Conservation (phyloP, 2,329 filamentous ascomycete species). For the Aspergillus sp. region DNA sequence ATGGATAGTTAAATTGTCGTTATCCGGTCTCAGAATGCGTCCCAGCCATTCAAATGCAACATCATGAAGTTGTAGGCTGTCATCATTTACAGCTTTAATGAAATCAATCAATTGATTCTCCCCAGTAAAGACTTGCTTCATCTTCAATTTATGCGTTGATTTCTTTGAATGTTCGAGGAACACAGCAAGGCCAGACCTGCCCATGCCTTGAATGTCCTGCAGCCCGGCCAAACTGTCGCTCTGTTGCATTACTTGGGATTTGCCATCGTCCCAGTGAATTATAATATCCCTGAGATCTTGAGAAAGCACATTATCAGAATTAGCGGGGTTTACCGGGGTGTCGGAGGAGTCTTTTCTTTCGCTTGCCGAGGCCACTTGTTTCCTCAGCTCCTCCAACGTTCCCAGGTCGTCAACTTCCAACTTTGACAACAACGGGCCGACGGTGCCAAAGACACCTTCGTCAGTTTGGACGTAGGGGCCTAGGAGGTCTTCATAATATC, state of each 20-base stretch:
- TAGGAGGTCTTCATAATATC: conserved; percentile 56
- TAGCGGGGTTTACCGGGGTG: conserved; percentile 14
- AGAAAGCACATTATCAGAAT: conserved; percentile 31
- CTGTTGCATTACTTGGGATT: conserved; percentile 45
- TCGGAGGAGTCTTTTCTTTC: conserved; percentile 20
- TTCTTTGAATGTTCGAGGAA: conserved; percentile 59
- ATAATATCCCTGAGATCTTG: conserved; percentile 47
- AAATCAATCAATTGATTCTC: conserved; percentile 42
- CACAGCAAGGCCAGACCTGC: conserved; percentile 51
- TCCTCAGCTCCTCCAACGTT: conserved; percentile 40
- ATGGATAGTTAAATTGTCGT: conserved; percentile 16
- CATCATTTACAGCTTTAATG: conserved; percentile 46
- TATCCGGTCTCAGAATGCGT: conserved; percentile 47
- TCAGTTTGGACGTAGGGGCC: conserved; percentile 56
- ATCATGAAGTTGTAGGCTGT: conserved; percentile 51
- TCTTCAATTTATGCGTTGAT: conserved; percentile 39
- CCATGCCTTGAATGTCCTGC: conserved; percentile 49
- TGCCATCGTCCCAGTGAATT: conserved; percentile 47
- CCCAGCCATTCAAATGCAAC: conserved; percentile 57
- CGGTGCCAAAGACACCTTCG: conserved; percentile 56
- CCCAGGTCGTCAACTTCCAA: conserved; percentile 50
- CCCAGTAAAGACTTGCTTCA: conserved; percentile 41
- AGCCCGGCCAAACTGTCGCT: conserved; percentile 51
- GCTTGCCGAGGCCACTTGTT: conserved; percentile 22
- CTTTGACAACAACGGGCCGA: conserved; percentile 53